phyloP scores from a whole-genome alignment of 768 basidiomycete species.

The Leucocoprinus sp. region DNA sequence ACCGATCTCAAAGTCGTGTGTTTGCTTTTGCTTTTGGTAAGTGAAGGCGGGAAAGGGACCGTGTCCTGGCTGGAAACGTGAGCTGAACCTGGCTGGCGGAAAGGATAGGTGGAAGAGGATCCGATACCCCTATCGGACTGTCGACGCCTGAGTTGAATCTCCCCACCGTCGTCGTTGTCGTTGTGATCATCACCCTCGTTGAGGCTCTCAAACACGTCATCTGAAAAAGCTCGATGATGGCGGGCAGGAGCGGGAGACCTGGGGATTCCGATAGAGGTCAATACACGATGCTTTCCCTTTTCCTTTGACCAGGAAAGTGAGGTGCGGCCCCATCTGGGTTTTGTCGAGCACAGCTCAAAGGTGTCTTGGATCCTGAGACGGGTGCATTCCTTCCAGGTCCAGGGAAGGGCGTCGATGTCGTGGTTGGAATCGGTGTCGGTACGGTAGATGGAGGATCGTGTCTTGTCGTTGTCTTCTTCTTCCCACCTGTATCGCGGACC shows the following conservation, averaged over 20 bases:
- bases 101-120: constrained; percentile 59
- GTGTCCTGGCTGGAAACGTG: constrained; percentile 47
- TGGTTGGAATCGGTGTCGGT: constrained; percentile 16
- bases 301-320: constrained; percentile 12
- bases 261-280: constrained; percentile 50
- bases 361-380: constrained; percentile 66
- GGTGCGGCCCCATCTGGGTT: constrained; percentile 14
- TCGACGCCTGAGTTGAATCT: constrained; percentile 7
- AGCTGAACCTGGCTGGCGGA: constrained; percentile 46
- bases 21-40: constrained; percentile 20
- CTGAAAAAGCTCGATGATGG: constrained; percentile 52
- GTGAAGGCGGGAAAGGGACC: constrained; percentile 72
- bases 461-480: constrained; percentile 43
- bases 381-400: constrained; percentile 74
- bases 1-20: constrained; percentile 15
- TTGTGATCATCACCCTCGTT: too few species aligned
- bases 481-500: constrained; percentile 83
- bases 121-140: constrained; percentile 10
- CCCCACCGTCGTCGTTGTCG: too few species aligned
- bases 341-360: constrained; percentile 66
- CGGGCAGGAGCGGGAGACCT: constrained; percentile 43
- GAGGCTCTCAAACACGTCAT: constrained; percentile 58
- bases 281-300: constrained; percentile 39
- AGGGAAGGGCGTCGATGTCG: constrained; percentile 47
- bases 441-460: constrained; percentile 8